These are phyloP conservation scores for Lepiota venenata DNA, from an alignment of 768 basidiomycete species.

Conservation along the genomic window DNA sequence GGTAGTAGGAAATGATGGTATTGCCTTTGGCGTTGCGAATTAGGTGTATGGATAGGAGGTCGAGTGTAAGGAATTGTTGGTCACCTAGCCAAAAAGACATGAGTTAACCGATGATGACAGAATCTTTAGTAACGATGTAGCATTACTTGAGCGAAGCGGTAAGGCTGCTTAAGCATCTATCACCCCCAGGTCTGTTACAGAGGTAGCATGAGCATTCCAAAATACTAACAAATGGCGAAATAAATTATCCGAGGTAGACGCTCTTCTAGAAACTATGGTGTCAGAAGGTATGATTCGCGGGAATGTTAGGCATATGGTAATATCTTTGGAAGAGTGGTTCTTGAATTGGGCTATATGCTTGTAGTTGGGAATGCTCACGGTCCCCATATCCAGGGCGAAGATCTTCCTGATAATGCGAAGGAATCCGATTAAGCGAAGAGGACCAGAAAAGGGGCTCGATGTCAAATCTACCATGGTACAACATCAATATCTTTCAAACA, in stretches of 20 bases:
- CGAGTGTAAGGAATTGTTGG: slow-evolving; percentile 34
- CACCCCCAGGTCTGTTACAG: slow-evolving; percentile 21
- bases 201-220: slow-evolving; percentile 5
- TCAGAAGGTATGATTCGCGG: slow-evolving; percentile 31
- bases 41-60: slow-evolving; percentile 54
- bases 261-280: neutral
- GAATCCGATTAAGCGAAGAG: slow-evolving; percentile 59
- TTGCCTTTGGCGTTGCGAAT: slow-evolving; percentile 34
- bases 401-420: slow-evolving; percentile 52
- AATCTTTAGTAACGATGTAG: neutral
- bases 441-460: slow-evolving; percentile 68
- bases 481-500: too few relatives aligned
- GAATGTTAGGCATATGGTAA: slow-evolving; percentile 54
- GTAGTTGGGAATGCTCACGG: slow-evolving; percentile 27
- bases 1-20: slow-evolving; percentile 45
- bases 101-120: neutral
- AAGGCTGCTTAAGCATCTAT: slow-evolving; percentile 56
- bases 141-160: slow-evolving; percentile 33
- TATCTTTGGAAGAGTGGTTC: slow-evolving; percentile 31
- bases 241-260: too few relatives aligned
- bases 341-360: neutral
- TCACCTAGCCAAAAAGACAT: slow-evolving; percentile 19
- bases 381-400: slow-evolving; percentile 28
- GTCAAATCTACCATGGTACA: slow-evolving; percentile 12
- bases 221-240: slow-evolving; percentile 13